These are phyloP conservation scores for Neltuma alba DNA, from an alignment of 306 rosid genomes.

Conservation along the genomic window DNA sequence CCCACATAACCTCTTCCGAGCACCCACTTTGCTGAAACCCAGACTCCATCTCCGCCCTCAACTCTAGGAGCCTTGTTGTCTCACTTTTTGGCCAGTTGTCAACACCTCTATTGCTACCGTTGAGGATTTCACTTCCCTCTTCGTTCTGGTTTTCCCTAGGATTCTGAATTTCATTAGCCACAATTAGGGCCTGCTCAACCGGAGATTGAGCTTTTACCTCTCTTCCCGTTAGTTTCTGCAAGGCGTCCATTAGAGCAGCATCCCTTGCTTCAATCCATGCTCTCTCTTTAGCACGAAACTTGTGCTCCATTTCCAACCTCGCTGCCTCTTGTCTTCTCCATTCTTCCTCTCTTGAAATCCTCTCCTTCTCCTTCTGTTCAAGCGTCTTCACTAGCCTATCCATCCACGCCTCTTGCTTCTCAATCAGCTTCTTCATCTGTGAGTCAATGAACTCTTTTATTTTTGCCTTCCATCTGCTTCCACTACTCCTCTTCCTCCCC, in stretches of 20 bases:
- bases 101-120: conserved; percentile 36
- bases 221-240: conserved; percentile 69
- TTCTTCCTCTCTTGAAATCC: conserved; percentile 72
- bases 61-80: conserved; percentile 52
- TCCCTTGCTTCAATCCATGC: conserved; percentile 97
- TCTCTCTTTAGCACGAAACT: conserved; percentile 92
- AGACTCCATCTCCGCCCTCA: conserved; percentile 50
- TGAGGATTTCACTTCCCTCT: conserved; percentile 54
- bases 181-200: conserved; percentile 27
- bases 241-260: conserved; percentile 80
- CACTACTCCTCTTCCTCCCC: conserved; percentile 49
- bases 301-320: conserved; percentile 75
- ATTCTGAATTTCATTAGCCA: conserved; percentile 36
- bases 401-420: conserved; percentile 92
- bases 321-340: conserved; percentile 80
- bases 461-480: conserved; percentile 78
- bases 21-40: conserved; percentile 49
- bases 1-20: conserved; percentile 63
- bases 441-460: conserved; percentile 81
- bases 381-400: conserved; percentile 75
- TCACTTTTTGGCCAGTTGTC: conserved; percentile 62
- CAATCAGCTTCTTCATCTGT: conserved; percentile 88
- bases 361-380: conserved; percentile 88
- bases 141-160: conserved; percentile 48
- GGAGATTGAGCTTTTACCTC: conserved; percentile 41